Percentiles rank a stretch among this genome's conserved stretches.
Evolutionary conservation across 2,329 filamentous ascomycete genomes (phyloP).

Genomic region (Botrytis fabae): DNA sequence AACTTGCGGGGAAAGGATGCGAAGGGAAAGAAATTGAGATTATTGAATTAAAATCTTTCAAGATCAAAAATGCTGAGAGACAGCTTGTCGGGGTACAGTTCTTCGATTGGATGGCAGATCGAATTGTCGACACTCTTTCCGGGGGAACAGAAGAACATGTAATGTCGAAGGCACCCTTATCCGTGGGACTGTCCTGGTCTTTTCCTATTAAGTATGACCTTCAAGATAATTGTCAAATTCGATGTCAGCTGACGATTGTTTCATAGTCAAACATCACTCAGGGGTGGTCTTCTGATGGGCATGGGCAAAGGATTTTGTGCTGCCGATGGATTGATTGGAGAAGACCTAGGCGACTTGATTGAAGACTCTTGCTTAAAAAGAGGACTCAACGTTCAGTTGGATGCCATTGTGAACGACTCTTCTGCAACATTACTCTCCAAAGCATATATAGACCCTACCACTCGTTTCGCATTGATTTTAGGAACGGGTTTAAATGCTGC

Average conservation of each 20-base stretch:
- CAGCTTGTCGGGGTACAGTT: constrained; percentile 58
- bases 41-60: constrained; percentile 55
- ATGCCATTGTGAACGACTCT: constrained; percentile 66
- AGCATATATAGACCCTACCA: constrained; percentile 56
- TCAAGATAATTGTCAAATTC: constrained; percentile 27
- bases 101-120: constrained; percentile 68
- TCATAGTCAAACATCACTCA: constrained; percentile 63
- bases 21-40: constrained; percentile 51
- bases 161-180: constrained; percentile 46
- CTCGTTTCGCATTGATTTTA: constrained; percentile 64
- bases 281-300: constrained; percentile 56
- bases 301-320: constrained; percentile 70
- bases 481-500: constrained; percentile 69
- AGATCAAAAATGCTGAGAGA: constrained; percentile 57
- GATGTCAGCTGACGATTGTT: constrained; percentile 33
- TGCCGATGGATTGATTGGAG: constrained; percentile 56
- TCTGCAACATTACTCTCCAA: constrained; percentile 65
- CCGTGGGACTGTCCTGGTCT: constrained; percentile 66
- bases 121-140: constrained; percentile 57
- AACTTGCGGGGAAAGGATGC: constrained; percentile 52
- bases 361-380: constrained; percentile 50
- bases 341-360: constrained; percentile 61
- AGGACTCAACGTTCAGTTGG: constrained; percentile 55
- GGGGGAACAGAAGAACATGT: constrained; percentile 45
- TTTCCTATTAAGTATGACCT: constrained; percentile 65